Base-by-base conservation (phyloP, 2,329 filamentous ascomycete species). In the Aspergillus spinulosporus region DNA sequence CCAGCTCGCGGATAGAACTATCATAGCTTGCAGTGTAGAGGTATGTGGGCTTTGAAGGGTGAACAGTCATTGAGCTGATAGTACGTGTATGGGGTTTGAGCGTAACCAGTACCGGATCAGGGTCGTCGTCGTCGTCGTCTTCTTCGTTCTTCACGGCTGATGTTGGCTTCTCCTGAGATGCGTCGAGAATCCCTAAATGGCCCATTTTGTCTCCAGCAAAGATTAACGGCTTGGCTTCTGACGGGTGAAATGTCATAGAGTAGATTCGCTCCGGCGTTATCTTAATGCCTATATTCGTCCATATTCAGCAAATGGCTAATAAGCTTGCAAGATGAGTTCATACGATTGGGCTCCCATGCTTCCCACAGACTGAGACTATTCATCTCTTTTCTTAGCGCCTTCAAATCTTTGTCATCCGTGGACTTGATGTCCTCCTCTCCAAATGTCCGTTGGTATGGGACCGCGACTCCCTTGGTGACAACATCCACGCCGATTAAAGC, bases 121-220 rank as follows among this genome's bases (percentile, higher is more conserved):
- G 78, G 8, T 82, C 75, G 0, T 88, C 83, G 1, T 80, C 80
- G 1, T 90, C 88, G 37, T 84, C 83, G 5, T 90, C 83, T 28
- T 89, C 86, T 3, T 89, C 86, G n/a, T 68, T 63, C 34, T 65
- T 66, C 32, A 59, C 54, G 26, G 49, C 51, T 2, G 64, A 61
- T 28, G 43, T 82, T 76, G n/a, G 80, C 76, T 63, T 79, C 72
- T 62, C 78, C 70, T 46, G 82, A 68, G 2, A 69, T 1, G 88
- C 92, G 68, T 99, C 93, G 53, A 97, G 93, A 1, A 99, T 84
- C 0, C 94, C 94, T 57, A 97, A 80, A 26, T 91, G 89, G 1
- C 94, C 93, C 62, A 95, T 83, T 71, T 99, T 99, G 67, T 99
- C 94, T 8, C 93, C 93, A 0, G 93, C 93, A 69, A 99, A 95